Percentiles rank a stretch among this genome's conserved stretches.
These are phyloP conservation scores for Sarocladium strictum DNA, from an alignment of 2,329 filamentous ascomycete genomes.

Conservation along the genomic window DNA sequence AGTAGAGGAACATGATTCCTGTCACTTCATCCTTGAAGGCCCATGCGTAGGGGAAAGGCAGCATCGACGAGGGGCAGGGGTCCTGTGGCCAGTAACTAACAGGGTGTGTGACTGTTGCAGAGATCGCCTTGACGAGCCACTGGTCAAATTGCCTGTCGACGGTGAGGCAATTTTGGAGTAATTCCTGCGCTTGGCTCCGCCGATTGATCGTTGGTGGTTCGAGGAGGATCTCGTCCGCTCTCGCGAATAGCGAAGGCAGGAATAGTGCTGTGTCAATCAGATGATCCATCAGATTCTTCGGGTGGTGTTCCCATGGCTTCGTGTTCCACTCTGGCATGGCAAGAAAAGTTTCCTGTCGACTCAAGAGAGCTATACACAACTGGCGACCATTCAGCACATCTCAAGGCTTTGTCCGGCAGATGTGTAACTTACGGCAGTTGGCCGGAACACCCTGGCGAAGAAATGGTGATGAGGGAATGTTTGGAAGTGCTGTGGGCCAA, in stretches of 20 bases:
- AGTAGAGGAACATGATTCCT: slow-evolving; percentile 44
- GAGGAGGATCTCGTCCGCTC: slow-evolving; percentile 35
- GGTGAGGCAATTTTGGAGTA: slow-evolving; percentile 40
- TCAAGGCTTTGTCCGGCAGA: not conserved
- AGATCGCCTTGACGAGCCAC: slow-evolving; percentile 32
- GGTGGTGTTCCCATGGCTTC: slow-evolving; percentile 45
- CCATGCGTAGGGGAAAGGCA: slow-evolving; percentile 40
- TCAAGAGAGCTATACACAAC: slow-evolving; percentile 43
- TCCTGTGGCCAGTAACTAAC: slow-evolving; percentile 36
- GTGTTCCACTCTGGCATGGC: slow-evolving; percentile 44
- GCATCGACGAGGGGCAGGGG: slow-evolving; percentile 16
- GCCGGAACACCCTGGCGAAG: slow-evolving; percentile 49
- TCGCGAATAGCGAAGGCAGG: slow-evolving; percentile 40
- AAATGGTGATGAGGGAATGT: slow-evolving; percentile 52
- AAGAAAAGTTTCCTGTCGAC: slow-evolving; percentile 44
- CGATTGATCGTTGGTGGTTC: slow-evolving; percentile 34
- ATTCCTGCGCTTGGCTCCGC: slow-evolving; percentile 38
- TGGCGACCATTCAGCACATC: slow-evolving; percentile 16
- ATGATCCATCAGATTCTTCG: slow-evolving; percentile 43
- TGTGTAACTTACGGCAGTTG: slow-evolving; percentile 38
- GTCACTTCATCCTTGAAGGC: slow-evolving; percentile 38
- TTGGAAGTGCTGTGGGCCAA: slow-evolving; percentile 41
- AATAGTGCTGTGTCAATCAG: slow-evolving; percentile 45
- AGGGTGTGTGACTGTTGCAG: slow-evolving; percentile 21
- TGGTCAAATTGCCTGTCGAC: slow-evolving; percentile 41